Percentiles rank a stretch among this genome's conserved stretches.
These are phyloP conservation scores for Meyerozyma carpophila DNA, from an alignment of 1,139 yeast genomes.

Conservation along the genomic window DNA sequence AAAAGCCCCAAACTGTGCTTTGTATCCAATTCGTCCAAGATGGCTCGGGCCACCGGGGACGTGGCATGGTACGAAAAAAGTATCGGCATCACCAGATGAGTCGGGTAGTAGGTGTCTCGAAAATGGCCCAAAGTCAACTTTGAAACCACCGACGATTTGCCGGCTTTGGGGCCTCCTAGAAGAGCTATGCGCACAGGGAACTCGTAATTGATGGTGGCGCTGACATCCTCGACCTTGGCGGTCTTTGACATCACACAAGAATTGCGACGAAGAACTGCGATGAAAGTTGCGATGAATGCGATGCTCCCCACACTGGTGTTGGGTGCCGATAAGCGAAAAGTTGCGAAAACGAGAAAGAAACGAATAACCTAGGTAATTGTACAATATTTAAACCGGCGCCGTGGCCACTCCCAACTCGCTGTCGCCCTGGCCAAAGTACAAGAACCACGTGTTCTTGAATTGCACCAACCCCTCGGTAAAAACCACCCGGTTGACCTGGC, in stretches of 20 bases:
- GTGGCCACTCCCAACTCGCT: conserved; percentile 41
- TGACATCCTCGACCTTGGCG: neutral
- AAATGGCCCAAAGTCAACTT: conserved; percentile 44
- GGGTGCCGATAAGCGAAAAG: too few relatives aligned
- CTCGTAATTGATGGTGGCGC: neutral
- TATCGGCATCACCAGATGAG: conserved; percentile 48
- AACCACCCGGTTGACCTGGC: conserved; percentile 41
- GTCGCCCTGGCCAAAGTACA: conserved; percentile 43
- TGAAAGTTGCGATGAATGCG: too few relatives aligned
- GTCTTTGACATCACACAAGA: neutral
- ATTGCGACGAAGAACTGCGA: neutral
- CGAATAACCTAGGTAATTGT: neutral
- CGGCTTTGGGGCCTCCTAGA: conserved; percentile 50
- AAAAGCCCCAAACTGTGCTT: conserved; percentile 10
- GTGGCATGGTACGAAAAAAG: conserved; percentile 49
- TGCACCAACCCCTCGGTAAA: conserved; percentile 44
- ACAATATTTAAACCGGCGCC: conserved; percentile 13
- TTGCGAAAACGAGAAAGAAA: neutral
- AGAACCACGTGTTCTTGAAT: conserved; percentile 38
- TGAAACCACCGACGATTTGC: conserved; percentile 49
- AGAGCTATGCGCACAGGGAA: conserved; percentile 51
- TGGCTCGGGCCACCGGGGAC: conserved; percentile 29
- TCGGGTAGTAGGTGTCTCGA: conserved; percentile 63
- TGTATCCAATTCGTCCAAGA: conserved; percentile 41
- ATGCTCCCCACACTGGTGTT: too few relatives aligned